Percentiles rank a stretch among this genome's conserved stretches.
These are phyloP conservation scores for Kitagawia praeruptora DNA, from an alignment of 129 eudicot genomes.

Conservation along the genomic window DNA sequence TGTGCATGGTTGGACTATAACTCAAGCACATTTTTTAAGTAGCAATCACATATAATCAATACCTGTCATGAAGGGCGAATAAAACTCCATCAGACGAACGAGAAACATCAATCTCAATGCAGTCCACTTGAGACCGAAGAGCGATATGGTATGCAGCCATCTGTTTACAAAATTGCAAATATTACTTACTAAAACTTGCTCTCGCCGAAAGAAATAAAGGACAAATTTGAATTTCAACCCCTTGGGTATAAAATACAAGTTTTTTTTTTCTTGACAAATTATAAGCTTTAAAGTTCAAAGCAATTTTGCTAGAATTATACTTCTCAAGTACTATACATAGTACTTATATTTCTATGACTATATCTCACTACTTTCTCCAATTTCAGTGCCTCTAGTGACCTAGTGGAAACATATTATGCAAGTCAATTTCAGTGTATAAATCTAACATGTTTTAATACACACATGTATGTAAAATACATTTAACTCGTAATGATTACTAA, in stretches of 20 bases:
- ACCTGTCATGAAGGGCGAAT: constrained; percentile 98
- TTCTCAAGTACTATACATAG: not conserved
- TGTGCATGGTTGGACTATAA: not conserved
- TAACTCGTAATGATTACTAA: not conserved
- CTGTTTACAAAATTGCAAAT: constrained; percentile 27
- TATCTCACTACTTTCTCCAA: not conserved
- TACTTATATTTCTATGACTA: not conserved
- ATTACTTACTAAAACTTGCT: not conserved
- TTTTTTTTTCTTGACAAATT: not conserved
- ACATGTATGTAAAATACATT: not conserved
- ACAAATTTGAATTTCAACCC: not conserved
- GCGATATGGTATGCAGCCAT: constrained; percentile 77
- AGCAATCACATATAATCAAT: constrained; percentile 7
- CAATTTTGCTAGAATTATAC: not conserved
- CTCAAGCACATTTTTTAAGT: not conserved
- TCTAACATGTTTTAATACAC: not conserved
- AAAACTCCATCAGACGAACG: constrained; percentile 90
- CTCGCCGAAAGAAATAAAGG: not conserved
- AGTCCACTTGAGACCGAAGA: constrained; percentile 65
- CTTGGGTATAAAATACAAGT: not conserved
- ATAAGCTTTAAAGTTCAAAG: not conserved
- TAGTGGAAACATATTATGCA: not conserved
- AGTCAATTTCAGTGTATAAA: not conserved
- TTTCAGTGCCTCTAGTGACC: not conserved
- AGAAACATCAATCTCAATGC: constrained; percentile 97